Base-by-base conservation (phyloP, 768 basidiomycete species). In the Omphalotus guepiniiformis region DNA sequence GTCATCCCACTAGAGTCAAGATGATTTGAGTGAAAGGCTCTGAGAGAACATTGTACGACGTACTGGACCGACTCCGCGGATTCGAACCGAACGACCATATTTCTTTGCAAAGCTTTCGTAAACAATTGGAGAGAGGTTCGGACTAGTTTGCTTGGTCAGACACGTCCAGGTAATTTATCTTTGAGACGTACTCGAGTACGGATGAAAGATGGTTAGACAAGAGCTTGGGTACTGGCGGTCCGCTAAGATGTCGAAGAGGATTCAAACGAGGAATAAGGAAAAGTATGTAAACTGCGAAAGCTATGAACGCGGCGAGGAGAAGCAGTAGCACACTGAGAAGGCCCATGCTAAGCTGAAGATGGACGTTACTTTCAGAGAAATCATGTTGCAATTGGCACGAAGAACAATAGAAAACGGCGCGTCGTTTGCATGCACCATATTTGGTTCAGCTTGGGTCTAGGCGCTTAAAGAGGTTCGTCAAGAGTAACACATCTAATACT, bases 61-160 rank as follows among this genome's bases (percentile, higher is more conserved):
- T 64, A 89, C 88, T 42, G 83, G 83, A 39, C 77, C 75, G 11
- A 83, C 50, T 3, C 88, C 88, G 38, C 78, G 74, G 42, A 91
- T 74, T 29, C 83, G 78, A 34, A 90, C 73, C 40, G 78, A 82
- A 48, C 84, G 74, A 3, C 89, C 89, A 57, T 85, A 88, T 43
- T 71, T 69, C 50, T 74, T 59, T 6, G 79, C 73, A 44, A 77
- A 76, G 8, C 61, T 55, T 35, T 82, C 78, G 51, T 87, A 77
- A 1, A 71, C 72, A 52, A 55, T 68, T 6, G 76, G 74, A 4
- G 84, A 85, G 11, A 68, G 63, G 22, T 66, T 65, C 15, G 76
- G 80, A 58, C 79, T 86, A 59, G 21, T 8, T 37, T 28, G 21
- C 28, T 37, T 18, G 26, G 42, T 48, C 46, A 52, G 16, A 13